phyloP scores from a whole-genome alignment of 2,329 filamentous ascomycete genomes.

The Colletotrichum zoysiae region DNA sequence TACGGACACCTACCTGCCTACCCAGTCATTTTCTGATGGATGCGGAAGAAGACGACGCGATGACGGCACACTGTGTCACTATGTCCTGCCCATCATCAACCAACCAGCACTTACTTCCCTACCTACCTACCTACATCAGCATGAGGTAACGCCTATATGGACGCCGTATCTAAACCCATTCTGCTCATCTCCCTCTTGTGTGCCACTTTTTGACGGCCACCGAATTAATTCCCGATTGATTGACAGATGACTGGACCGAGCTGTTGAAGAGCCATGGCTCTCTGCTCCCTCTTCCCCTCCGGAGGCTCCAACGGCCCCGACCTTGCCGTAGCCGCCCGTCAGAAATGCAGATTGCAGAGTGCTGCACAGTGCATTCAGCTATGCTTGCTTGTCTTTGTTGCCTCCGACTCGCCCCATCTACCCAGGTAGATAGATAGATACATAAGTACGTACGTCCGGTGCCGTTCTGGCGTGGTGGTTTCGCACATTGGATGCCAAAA shows the following conservation, averaged over 20 bases:
- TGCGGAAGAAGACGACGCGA: no score
- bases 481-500: background rate
- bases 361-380: slow-evolving; percentile 30
- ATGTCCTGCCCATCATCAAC: no score
- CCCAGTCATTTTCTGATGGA: background rate
- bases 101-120: no score
- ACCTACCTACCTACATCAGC: background rate
- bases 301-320: slow-evolving; percentile 11
- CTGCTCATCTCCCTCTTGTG: slow-evolving; percentile 1
- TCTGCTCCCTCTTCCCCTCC: background rate
- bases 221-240: background rate
- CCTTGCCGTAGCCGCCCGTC: slow-evolving; percentile 21
- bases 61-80: no score
- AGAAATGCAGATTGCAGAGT: background rate
- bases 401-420: background rate
- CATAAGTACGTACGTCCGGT: no score
- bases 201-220: background rate
- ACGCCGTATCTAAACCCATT: background rate
- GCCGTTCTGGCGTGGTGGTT: background rate
- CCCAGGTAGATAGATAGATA: no score
- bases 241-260: background rate
- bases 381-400: no score
- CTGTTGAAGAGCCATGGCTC: background rate
- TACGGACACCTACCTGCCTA: background rate
- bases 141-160: background rate